These are phyloP conservation scores for Serendipita indica DNA, from an alignment of 768 basidiomycete genomes.

Conservation along the genomic window DNA sequence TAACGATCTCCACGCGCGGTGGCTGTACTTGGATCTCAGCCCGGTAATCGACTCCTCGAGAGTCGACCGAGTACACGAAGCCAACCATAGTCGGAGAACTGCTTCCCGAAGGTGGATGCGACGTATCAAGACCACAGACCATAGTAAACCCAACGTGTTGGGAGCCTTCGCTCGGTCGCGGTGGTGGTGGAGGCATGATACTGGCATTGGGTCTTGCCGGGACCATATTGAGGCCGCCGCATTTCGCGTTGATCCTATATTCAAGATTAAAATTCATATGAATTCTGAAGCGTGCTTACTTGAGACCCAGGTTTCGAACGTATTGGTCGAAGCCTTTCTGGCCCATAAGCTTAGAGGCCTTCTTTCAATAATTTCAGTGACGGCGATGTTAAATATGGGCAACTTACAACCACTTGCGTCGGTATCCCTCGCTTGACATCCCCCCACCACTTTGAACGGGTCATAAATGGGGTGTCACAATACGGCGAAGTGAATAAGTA, in stretches of 20 bases:
- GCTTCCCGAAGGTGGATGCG: neutral
- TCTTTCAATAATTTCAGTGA: neutral
- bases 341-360: neutral
- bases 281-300: neutral
- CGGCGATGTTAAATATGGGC: neutral
- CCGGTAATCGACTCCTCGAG: neutral
- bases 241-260: conserved; percentile 6
- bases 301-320: neutral
- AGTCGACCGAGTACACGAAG: neutral
- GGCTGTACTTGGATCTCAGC: neutral
- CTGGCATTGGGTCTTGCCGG: neutral
- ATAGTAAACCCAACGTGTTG: neutral
- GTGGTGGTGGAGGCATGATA: no score
- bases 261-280: neutral
- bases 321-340: conserved; percentile 3
- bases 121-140: conserved; percentile 2
- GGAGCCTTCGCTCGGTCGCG: no score
- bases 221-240: neutral
- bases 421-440: neutral
- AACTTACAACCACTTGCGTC: neutral
- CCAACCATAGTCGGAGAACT: neutral
- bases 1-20: neutral
- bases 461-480: neutral
- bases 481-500: neutral
- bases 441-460: conserved; percentile 8